These are phyloP conservation scores for Umbelopsis sp. DNA, from an alignment of 192 early-diverging fungal species.

Conservation along the genomic window DNA sequence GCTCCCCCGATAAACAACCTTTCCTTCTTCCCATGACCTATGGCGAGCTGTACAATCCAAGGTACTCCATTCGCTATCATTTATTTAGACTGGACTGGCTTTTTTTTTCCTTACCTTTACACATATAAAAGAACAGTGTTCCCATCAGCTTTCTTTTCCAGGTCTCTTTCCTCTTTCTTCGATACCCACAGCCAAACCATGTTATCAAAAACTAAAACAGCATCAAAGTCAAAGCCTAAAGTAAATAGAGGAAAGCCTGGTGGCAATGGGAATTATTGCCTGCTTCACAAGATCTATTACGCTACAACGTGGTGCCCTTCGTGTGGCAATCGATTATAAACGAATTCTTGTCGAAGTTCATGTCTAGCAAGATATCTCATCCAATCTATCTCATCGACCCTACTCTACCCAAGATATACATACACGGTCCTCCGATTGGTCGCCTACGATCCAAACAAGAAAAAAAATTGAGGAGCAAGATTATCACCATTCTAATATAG, in stretches of 20 bases:
- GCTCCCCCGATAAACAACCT: slow-evolving; percentile 15
- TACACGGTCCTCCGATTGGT: too few species aligned
- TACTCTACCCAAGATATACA: too few species aligned
- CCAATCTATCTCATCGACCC: too few species aligned
- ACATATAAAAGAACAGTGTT: slow-evolving; percentile 2
- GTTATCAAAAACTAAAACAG: not conserved
- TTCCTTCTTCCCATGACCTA: slow-evolving; percentile 21
- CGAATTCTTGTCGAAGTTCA: not conserved
- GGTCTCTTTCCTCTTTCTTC: not conserved
- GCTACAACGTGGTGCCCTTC: slow-evolving; percentile 37
- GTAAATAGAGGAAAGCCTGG: not conserved
- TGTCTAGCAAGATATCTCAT: not conserved
- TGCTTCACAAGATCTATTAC: slow-evolving; percentile 31
- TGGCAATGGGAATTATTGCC: slow-evolving; percentile 24
- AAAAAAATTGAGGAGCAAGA: too few species aligned
- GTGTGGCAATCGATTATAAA: slow-evolving; percentile 24
- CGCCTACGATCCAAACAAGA: too few species aligned
- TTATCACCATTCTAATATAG: too few species aligned
- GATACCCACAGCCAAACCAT: not conserved
- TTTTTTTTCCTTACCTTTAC: slow-evolving; percentile 1
- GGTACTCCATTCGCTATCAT: slow-evolving; percentile 12
- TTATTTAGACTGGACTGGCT: slow-evolving; percentile 19
- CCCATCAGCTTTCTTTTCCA: slow-evolving; percentile 8
- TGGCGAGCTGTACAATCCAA: slow-evolving; percentile 14
- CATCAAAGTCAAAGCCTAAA: not conserved